Evolutionary conservation across 2,329 filamentous ascomycete genomes (phyloP).

Genomic region (Nakataea oryzae): DNA sequence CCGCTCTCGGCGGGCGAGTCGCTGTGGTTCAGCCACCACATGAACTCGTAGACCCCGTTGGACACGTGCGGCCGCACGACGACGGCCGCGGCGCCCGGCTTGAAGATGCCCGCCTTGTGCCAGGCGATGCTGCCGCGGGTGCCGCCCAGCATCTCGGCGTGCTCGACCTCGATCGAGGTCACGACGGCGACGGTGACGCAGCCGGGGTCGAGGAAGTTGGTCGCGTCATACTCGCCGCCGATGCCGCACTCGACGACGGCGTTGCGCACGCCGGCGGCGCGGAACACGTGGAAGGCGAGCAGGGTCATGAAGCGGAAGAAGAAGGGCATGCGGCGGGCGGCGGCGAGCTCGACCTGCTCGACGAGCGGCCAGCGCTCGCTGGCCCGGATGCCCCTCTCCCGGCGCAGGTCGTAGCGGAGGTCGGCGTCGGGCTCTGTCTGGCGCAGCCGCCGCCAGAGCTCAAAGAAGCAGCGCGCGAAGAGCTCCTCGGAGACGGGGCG

Average conservation of each 20-base stretch:
- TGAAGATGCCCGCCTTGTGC: slow-evolving; percentile 67
- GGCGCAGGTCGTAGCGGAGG: not conserved
- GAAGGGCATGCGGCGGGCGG: slow-evolving; percentile 54
- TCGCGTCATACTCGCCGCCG: slow-evolving; percentile 86
- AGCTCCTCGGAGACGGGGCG: slow-evolving; percentile 53
- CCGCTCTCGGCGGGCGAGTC: not conserved
- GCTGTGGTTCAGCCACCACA: not conserved
- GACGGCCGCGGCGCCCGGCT: slow-evolving; percentile 46
- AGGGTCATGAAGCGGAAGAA: slow-evolving; percentile 91
- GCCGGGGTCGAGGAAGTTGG: slow-evolving; percentile 48
- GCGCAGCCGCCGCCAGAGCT: slow-evolving; percentile 62
- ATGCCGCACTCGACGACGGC: slow-evolving; percentile 91
- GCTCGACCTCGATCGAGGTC: slow-evolving; percentile 53
- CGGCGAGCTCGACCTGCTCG: not conserved
- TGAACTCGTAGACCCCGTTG: not conserved
- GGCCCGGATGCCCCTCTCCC: not conserved
- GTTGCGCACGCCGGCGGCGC: slow-evolving; percentile 62
- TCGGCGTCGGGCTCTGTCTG: slow-evolving; percentile 20
- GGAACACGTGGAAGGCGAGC: slow-evolving; percentile 75
- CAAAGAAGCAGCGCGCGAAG: slow-evolving; percentile 73
- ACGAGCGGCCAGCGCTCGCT: not conserved
- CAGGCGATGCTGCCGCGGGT: slow-evolving; percentile 59
- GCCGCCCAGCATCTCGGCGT: slow-evolving; percentile 52
- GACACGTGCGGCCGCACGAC: slow-evolving; percentile 17
- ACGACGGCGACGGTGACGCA: slow-evolving; percentile 23